Conservation (phyloP, 441 rosid genomes). For the Adansonia rubrostipa region DNA sequence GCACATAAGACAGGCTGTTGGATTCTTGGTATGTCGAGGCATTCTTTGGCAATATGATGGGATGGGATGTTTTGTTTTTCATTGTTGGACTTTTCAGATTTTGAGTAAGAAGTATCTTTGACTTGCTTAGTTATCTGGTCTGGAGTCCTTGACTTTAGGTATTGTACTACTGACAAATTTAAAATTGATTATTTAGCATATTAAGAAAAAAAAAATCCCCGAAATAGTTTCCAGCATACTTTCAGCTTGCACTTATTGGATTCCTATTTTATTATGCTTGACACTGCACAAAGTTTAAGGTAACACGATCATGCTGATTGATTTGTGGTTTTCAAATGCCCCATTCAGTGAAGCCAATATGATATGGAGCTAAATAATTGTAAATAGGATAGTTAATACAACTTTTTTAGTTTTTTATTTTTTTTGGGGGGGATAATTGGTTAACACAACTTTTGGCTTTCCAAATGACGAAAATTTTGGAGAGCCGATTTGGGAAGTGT, state of each 20-base stretch:
- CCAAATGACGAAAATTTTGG: not conserved
- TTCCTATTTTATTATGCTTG: not conserved
- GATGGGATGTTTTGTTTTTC: conserved; percentile 8
- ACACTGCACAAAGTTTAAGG: not conserved
- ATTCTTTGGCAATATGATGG: too few relatives aligned
- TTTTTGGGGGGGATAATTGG: too few relatives aligned
- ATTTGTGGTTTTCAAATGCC: conserved; percentile 7
- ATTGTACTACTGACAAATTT: not conserved
- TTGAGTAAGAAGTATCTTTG: conserved; percentile 11
- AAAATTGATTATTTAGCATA: not conserved
- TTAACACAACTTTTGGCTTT: not conserved
- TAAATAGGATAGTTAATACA: not conserved
- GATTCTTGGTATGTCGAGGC: conserved; percentile 80
- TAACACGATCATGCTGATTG: not conserved
- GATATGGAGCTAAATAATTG: not conserved
- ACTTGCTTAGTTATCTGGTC: conserved; percentile 12
- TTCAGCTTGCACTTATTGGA: not conserved
- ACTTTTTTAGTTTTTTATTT: too few relatives aligned
- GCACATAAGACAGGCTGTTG: conserved; percentile 98
- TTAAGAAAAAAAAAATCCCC: not conserved
- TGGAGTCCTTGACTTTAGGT: not conserved
- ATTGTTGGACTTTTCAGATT: conserved; percentile 9
- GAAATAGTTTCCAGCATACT: not conserved
- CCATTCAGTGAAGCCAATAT: not conserved
- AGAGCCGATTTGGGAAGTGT: not conserved